These are phyloP conservation scores for Fusarium sp. DNA, from an alignment of 2,329 filamentous ascomycete genomes.

Conservation along the genomic window DNA sequence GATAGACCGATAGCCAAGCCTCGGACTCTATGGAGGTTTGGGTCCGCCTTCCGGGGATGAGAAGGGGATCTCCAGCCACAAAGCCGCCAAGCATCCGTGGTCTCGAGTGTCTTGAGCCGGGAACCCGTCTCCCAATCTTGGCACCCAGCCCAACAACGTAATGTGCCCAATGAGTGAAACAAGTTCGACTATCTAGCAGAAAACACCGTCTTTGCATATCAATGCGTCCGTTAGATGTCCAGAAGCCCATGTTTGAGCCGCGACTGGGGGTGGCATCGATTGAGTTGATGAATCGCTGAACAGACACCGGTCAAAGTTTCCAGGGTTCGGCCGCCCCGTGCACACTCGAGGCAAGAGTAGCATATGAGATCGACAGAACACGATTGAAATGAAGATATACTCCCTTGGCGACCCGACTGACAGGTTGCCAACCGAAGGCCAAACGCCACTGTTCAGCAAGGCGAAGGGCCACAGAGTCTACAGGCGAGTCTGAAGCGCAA, in stretches of 20 bases:
- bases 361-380: slow-evolving; percentile 3
- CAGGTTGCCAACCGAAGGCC: slow-evolving; percentile 37
- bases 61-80: background rate
- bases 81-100: background rate
- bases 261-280: background rate
- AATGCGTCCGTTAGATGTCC: slow-evolving; percentile 7
- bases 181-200: background rate
- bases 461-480: background rate
- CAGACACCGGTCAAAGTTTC: slow-evolving; percentile 10
- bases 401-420: slow-evolving; percentile 16
- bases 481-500: background rate
- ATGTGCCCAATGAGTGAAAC: background rate
- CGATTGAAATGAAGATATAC: slow-evolving; percentile 6
- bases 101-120: background rate
- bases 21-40: background rate
- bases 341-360: background rate
- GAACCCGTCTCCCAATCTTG: background rate
- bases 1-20: background rate
- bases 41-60: slow-evolving; percentile 8
- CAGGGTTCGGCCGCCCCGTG: slow-evolving; percentile 23
- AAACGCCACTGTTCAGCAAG: slow-evolving; percentile 32
- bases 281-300: slow-evolving; percentile 3
- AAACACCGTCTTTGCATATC: background rate
- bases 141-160: background rate
- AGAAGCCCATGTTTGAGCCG: background rate